Conservation (phyloP, 169 alveolate species). For the Theileria annulata region DNA sequence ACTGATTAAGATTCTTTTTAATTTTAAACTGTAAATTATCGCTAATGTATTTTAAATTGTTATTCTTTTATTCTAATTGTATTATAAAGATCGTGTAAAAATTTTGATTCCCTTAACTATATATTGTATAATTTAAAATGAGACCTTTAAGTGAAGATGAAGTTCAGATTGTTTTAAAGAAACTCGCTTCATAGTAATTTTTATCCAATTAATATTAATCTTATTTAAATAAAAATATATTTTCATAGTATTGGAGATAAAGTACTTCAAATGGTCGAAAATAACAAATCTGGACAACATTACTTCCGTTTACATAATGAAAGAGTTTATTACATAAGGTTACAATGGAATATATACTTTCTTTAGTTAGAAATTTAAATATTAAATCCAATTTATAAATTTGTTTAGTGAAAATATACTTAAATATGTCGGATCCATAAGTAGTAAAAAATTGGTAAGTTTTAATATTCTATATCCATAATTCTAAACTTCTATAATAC, state of each 20-base stretch:
- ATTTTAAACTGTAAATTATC: too few relatives aligned
- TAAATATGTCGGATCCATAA: slow-evolving; percentile 56
- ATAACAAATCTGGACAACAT: slow-evolving; percentile 42
- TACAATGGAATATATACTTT: background rate
- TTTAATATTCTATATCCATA: background rate
- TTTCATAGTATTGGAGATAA: slow-evolving; percentile 59
- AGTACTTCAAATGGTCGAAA: slow-evolving; percentile 52
- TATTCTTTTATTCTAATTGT: background rate
- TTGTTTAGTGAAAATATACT: slow-evolving; percentile 45
- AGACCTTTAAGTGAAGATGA: slow-evolving; percentile 71
- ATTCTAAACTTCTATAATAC: background rate
- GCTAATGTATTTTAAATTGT: too few relatives aligned
- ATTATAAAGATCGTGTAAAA: background rate
- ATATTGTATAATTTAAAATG: slow-evolving; percentile 29
- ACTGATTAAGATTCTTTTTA: too few relatives aligned
- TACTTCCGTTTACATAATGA: slow-evolving; percentile 62
- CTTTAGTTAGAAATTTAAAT: background rate
- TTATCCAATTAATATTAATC: background rate
- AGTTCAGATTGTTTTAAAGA: slow-evolving; percentile 63
- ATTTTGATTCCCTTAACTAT: background rate
- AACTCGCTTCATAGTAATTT: slow-evolving; percentile 59
- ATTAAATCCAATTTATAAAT: background rate
- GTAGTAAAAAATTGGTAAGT: slow-evolving; percentile 57
- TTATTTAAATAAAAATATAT: background rate
- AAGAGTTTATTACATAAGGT: slow-evolving; percentile 68